These are phyloP conservation scores for Paecilomyces dactylethromorphus DNA, from an alignment of 2,329 filamentous ascomycete genomes.

Conservation along the genomic window DNA sequence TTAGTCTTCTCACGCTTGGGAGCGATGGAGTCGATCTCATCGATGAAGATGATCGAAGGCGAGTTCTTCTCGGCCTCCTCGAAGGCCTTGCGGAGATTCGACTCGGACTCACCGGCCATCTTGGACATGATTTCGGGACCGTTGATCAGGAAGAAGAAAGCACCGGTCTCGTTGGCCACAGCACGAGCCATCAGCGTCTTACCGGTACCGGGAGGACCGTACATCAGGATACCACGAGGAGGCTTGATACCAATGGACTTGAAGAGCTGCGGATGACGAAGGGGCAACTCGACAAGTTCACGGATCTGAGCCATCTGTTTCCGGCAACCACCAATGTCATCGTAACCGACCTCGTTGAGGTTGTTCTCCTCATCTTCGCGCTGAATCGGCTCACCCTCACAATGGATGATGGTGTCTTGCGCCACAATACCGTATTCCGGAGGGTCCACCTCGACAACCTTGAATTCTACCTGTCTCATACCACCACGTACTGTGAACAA, in stretches of 20 bases:
- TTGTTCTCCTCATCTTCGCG: conserved; percentile 99
- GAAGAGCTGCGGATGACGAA: conserved; percentile 97
- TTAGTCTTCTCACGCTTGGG: conserved; percentile 99
- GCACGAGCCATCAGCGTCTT: conserved; percentile 99
- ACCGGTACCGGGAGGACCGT: conserved; percentile 95
- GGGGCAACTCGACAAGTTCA: conserved; percentile 93
- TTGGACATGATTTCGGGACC: conserved; percentile 99
- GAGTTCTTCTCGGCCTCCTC: conserved; percentile 99
- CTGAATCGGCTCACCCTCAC: conserved; percentile 93
- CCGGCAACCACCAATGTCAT: conserved; percentile 97
- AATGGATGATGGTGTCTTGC: conserved; percentile 98
- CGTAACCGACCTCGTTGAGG: conserved; percentile 97
- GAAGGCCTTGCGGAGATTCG: conserved; percentile 96
- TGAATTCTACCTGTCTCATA: conserved; percentile 99
- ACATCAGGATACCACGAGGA: conserved; percentile 93
- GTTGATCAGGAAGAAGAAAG: conserved; percentile 99
- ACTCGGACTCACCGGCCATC: conserved; percentile 99
- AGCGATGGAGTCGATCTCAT: conserved; percentile 98
- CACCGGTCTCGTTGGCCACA: conserved; percentile 96
- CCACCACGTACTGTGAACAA: conserved; percentile 95
- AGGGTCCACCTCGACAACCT: conserved; percentile 97
- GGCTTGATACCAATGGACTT: conserved; percentile 99
- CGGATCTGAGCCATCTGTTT: conserved; percentile 99
- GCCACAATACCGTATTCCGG: conserved; percentile 98
- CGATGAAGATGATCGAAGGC: conserved; percentile 98